phyloP scores from a whole-genome alignment of 2,329 filamentous ascomycete species.

The Fonsecaea multimorphosa region DNA sequence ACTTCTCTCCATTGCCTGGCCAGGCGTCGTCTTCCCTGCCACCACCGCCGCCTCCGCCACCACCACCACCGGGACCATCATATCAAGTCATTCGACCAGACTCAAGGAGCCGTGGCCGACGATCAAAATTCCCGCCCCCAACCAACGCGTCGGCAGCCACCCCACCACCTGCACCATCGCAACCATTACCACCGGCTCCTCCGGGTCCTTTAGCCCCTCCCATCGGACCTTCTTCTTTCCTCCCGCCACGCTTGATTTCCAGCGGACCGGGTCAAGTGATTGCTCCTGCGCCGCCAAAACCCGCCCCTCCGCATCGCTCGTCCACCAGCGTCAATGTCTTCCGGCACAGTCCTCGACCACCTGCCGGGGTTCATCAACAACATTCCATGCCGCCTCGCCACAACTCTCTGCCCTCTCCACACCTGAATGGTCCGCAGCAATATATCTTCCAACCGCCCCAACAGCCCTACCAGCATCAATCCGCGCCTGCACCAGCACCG shows the following conservation, averaged over 20 bases:
- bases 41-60: slow-evolving; percentile 13
- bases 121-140: slow-evolving; percentile 12
- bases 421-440: slow-evolving; percentile 17
- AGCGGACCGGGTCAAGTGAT: slow-evolving; percentile 32
- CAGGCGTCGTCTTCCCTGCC: not conserved
- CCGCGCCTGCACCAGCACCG: slow-evolving; percentile 20
- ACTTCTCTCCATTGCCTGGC: slow-evolving; percentile 27
- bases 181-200: slow-evolving; percentile 2
- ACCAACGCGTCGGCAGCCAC: slow-evolving; percentile 5
- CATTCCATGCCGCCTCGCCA: not conserved
- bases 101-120: slow-evolving; percentile 13
- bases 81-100: slow-evolving; percentile 12
- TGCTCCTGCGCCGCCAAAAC: slow-evolving; percentile 33
- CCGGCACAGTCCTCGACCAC: slow-evolving; percentile 16
- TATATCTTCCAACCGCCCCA: slow-evolving; percentile 36
- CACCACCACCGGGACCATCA: slow-evolving; percentile 4
- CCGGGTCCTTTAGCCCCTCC: not conserved
- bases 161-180: slow-evolving; percentile 11
- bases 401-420: not conserved
- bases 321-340: slow-evolving; percentile 18
- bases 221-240: not conserved
- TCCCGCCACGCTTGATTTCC: slow-evolving; percentile 10
- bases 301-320: slow-evolving; percentile 6
- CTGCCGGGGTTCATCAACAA: not conserved
- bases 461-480: slow-evolving; percentile 32